phyloP scores from a whole-genome alignment of 1,284 basidiomycete genomes.

The Ganoderma lucidum region DNA sequence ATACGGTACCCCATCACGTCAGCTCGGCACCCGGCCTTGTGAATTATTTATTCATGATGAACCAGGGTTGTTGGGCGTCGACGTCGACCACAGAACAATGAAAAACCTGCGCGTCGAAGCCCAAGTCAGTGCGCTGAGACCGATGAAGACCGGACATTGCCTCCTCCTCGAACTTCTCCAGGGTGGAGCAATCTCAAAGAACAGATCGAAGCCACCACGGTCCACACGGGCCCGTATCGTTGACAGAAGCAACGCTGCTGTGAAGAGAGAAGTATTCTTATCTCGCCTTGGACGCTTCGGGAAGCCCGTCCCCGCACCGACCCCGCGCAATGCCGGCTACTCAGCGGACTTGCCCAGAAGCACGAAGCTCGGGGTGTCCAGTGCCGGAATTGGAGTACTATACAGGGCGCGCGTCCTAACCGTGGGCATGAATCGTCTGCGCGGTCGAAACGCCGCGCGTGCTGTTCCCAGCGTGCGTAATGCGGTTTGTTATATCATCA shows the following conservation, averaged over 20 bases:
- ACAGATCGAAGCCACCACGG: not conserved
- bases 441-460: not conserved
- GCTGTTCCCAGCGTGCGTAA: not conserved
- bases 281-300: not conserved
- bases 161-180: not conserved
- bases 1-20: not conserved
- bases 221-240: not conserved
- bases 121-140: not conserved
- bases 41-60: too few species aligned
- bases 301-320: not conserved
- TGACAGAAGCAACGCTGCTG: not conserved
- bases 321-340: not conserved
- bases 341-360: not conserved
- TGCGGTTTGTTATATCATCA: not conserved
- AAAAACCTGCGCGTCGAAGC: not conserved
- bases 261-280: not conserved
- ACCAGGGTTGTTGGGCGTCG: not conserved
- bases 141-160: not conserved
- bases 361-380: not conserved
- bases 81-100: not conserved
- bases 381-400: not conserved
- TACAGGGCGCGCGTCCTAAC: too few species aligned
- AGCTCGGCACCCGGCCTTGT: not conserved
- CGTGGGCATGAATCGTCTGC: not conserved
- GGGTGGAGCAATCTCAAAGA: not conserved